Base-by-base conservation (phyloP, 148 eudicot genomes). In the Suaeda aralocaspica region DNA sequence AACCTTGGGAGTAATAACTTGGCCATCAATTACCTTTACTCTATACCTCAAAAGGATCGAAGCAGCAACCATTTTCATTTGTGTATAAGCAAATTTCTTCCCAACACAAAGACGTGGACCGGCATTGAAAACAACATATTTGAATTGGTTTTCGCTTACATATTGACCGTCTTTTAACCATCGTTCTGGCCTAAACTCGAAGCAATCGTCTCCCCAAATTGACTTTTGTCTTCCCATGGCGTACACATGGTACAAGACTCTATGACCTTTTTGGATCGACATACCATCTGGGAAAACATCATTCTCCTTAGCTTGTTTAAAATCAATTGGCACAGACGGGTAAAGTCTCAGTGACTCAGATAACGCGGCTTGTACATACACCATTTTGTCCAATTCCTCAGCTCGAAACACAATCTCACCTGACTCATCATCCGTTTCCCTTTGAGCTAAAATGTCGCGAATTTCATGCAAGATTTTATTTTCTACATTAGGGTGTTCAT, bases 21-120 rank as follows among this genome's bases (percentile, higher is more conserved):
- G 82, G 10, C 77, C 87, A 55, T 77, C 78, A 64, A 76, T 72
- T 0, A 84, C 83, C 77, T 72, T 77, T 41, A 86, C 79, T 44
- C 29, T 76, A 50, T 81, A 83, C 79, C 87, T 83, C 29, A 71
- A 59, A 14, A 84, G 69, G 10, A 81, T 15, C 39, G 87, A 84
- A 19, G 82, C 87, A 55, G 79, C 82, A 16, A 84, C 87, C 82
- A 76, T 84, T 59, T 81, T 84, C 87, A 84, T 84, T 63, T 84
- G 87, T 70, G 73, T 59, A 69, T 84, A 84, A 21, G 84, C 84
- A 73, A 84, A 81, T 49, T 81, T 84, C 78, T 78, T 84, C 52
- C 84, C 87, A 21, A 84, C 79, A 49, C 87, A 84, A n/a, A 84
- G 71, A 36, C 87, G 73, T 0, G 87, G 86, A 25, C 86, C 86